Conservation (phyloP, 2,329 filamentous ascomycete genomes). For the Sphaerostilbella broomeana region DNA sequence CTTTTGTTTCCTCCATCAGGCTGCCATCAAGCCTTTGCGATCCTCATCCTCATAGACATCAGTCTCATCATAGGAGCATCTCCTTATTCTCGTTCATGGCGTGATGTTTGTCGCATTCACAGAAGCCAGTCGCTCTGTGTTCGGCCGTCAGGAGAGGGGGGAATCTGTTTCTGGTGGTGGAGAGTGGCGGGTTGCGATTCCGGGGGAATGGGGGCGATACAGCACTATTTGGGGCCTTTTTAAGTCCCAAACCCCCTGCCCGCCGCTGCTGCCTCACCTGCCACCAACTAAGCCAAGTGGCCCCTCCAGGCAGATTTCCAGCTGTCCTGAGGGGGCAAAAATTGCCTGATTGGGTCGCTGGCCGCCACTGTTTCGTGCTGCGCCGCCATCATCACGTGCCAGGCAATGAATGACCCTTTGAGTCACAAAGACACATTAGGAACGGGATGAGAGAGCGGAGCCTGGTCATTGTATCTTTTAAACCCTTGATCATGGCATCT, state of each 20-base stretch:
- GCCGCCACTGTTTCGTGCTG: constrained; percentile 1
- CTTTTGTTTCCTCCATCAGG: background rate
- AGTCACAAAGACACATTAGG: too few species aligned
- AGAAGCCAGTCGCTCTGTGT: constrained; percentile 12
- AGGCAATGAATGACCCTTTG: too few species aligned
- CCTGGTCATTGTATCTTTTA: background rate
- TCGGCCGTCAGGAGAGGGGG: constrained; percentile 27
- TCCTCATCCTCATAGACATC: background rate
- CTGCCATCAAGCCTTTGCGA: background rate
- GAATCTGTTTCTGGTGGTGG: constrained; percentile 19
- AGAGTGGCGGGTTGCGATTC: constrained; percentile 19
- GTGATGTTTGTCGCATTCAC: background rate
- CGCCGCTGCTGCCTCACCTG: background rate
- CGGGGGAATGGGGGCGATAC: constrained; percentile 36
- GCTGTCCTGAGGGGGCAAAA: constrained; percentile 1
- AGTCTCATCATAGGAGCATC: background rate
- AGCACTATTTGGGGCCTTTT: constrained; percentile 53
- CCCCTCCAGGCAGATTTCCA: constrained; percentile 9
- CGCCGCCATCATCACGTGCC: constrained; percentile 9
- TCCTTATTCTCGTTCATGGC: background rate
- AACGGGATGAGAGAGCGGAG: too few species aligned
- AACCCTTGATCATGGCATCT: too few species aligned
- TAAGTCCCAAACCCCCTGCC: constrained; percentile 34
- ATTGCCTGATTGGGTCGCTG: constrained; percentile 12
- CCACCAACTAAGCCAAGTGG: constrained; percentile 7